Evolutionary conservation across 805 yeast genomes (phyloP), one percentile per base, ranked within the genome.

Genomic region (Candida schatavii): DNA sequence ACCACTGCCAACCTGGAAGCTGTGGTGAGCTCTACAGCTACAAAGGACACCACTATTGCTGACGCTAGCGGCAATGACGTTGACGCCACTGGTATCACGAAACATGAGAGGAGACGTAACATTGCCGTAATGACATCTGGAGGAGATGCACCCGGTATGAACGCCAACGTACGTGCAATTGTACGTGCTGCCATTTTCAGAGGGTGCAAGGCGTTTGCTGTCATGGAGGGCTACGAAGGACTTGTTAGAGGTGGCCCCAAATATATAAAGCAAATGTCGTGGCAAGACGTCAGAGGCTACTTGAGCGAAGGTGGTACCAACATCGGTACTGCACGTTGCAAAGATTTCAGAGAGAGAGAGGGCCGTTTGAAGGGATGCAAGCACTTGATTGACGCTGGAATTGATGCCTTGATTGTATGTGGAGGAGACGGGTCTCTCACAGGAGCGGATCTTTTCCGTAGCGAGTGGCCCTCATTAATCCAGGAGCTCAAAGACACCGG

Each of bases 81-180:
- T 4, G 5, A 13, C 20, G 11, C 7, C 27, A 23, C 27, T 11
- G 27, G 27, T 11, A 52, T 46, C 19, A 57, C 46, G 46, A 61
- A 19, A 4, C 11, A 9, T 11, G n/a, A n/a, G n/a, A 5, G 20
- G 13, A 19, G 66, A 54, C 68, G 80, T 64, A 79, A 81, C 51
- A 87, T 93, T 49, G 99, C 95, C 3, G 93, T 93, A 39, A 89
- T 93, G 91, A 93, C 98, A 4, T 88, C 96, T 1, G 99, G 99
- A 54, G 99, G 99, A 66, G 99, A 93, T 61, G 86, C 98, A 40
- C 99, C 95, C 23, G 99, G 99, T 56, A 93, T 93, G 99, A 88
- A 89, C 65, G 91, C 97, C 3, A 87, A 83, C 21, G 99, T 93
- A 5, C 77, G 99, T 48, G 96, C 98, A 0, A 95, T 93, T 45